These are phyloP conservation scores for Eucommia ulmoides DNA, from an alignment of 257 asterid genomes.

Conservation along the genomic window DNA sequence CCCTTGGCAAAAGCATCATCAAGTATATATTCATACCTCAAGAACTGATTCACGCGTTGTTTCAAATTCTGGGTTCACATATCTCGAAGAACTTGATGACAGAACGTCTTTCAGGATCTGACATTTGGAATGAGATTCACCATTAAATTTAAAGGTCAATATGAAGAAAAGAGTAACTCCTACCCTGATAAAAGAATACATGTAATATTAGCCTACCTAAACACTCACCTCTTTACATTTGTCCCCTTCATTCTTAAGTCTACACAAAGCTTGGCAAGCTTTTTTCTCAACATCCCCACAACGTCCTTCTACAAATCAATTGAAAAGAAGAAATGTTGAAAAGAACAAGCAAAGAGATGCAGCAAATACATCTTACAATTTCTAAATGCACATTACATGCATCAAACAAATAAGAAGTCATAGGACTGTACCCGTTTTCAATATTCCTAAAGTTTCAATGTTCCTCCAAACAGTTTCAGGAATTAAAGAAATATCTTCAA, in stretches of 20 bases:
- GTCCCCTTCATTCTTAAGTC: slow-evolving; percentile 55
- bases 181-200: not conserved
- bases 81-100: slow-evolving; percentile 44
- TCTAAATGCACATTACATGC: slow-evolving; percentile 8
- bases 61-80: slow-evolving; percentile 45
- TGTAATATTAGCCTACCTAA: slow-evolving; percentile 3
- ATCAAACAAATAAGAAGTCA: slow-evolving; percentile 7
- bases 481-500: slow-evolving; percentile 70
- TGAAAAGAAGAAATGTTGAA: slow-evolving; percentile 13
- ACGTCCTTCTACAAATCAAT: slow-evolving; percentile 42
- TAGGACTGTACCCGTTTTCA: slow-evolving; percentile 37
- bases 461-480: slow-evolving; percentile 80
- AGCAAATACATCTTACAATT: not conserved
- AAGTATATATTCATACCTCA: slow-evolving; percentile 35
- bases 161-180: too few species aligned
- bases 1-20: too few species aligned
- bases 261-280: slow-evolving; percentile 70
- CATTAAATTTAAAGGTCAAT: not conserved
- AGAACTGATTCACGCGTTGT: slow-evolving; percentile 73
- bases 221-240: slow-evolving; percentile 70
- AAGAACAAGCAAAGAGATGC: slow-evolving; percentile 6
- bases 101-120: slow-evolving; percentile 70
- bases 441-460: slow-evolving; percentile 62
- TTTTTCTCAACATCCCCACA: slow-evolving; percentile 55
- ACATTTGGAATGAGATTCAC: too few species aligned